Conservation (phyloP, 164 flowering plant genomes). For the Litsea cubeba region DNA sequence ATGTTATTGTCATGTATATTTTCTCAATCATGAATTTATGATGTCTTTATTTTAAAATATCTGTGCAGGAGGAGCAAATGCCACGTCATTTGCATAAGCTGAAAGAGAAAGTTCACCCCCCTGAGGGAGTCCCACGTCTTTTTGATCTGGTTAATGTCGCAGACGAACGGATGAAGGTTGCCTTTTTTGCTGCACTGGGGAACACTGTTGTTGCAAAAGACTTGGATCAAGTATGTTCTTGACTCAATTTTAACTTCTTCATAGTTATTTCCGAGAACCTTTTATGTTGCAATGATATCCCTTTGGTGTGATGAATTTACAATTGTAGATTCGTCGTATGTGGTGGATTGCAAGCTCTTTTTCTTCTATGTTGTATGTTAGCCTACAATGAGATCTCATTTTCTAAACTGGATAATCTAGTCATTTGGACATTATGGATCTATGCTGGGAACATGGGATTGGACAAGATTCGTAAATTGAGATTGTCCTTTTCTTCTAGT, state of each 20-base stretch:
- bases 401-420: background rate
- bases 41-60: background rate
- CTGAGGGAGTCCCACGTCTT: constrained; percentile 91
- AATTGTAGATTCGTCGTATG: background rate
- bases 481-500: no score
- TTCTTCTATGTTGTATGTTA: background rate
- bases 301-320: background rate
- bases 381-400: background rate
- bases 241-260: constrained; percentile 1
- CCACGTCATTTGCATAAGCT: constrained; percentile 36
- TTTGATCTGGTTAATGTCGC: constrained; percentile 83
- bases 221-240: constrained; percentile 72
- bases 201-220: constrained; percentile 89
- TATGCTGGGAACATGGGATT: background rate
- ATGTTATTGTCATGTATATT: background rate
- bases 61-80: constrained; percentile 81
- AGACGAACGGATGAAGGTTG: constrained; percentile 85
- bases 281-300: background rate
- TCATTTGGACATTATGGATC: background rate
- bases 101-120: constrained; percentile 62
- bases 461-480: no score
- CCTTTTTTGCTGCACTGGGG: constrained; percentile 76
- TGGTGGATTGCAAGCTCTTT: background rate
- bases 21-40: background rate
- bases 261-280: background rate